Evolutionary conservation across 2,329 filamentous ascomycete genomes (phyloP), one percentile per base, ranked within the genome.

Genomic region (Bipolaris oryzae): DNA sequence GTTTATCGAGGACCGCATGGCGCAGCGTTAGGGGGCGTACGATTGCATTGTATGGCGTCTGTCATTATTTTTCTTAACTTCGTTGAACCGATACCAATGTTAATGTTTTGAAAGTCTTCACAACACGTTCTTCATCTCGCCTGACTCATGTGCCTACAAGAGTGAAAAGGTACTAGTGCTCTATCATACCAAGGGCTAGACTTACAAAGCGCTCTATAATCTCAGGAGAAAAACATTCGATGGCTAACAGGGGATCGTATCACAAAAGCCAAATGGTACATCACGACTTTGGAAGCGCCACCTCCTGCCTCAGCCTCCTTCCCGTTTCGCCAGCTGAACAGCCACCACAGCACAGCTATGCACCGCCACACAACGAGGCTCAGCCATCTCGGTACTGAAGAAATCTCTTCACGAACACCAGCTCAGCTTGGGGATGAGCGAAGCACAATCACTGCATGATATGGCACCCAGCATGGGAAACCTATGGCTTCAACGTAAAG

Each of bases 31-130:
- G 21, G 23, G 13, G 48, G 51, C 60, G 54, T 54, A 48, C 18
- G 7, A 53, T 60, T 60, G 65, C 61, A 63, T 65, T 64, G 63
- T 57, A 57, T 55, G 61, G 55, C 59, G 62, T 70, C 28, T 61
- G 41, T 45, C 33, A 15, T 41, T 50, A 20, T 41, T 49, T 53
- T 53, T 58, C 37, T 20, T 15, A 18, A 53, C 11, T 51, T 50
- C 34, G 28, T 54, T 49, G 47, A 35, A 41, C 23, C 47, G 52
- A 61, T 65, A 60, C 50, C 55, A 63, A 41, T 64, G 34, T 54
- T 63, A 58, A 68, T 62, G 39, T 58, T 35, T 38, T 53, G 46
- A 38, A 45, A 31, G 28, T 45, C 15, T 53, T 53, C 37, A 43
- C 13, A 16, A 18, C 3, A 43, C 20, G 1, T 33, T 37, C 10